Conservation (phyloP, 176 grass and related monocot species). For the Carex pumila region DNA sequence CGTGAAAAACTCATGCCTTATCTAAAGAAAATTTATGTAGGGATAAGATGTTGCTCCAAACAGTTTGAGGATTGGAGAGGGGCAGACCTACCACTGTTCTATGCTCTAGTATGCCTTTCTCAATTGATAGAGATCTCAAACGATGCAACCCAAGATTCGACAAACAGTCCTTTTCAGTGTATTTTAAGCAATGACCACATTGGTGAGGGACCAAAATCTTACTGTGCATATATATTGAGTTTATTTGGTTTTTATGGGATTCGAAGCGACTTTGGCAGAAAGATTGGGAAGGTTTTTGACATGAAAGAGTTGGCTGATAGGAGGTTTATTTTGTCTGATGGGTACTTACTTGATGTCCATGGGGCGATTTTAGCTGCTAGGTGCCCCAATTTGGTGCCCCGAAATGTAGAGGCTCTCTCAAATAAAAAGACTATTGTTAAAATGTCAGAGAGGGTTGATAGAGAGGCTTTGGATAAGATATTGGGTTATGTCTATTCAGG, state of each 20-base stretch:
- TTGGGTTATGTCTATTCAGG: constrained; percentile 76
- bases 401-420: constrained; percentile 29
- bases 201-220: constrained; percentile 42
- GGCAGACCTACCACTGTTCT: constrained; percentile 62
- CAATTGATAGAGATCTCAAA: constrained; percentile 43
- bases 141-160: constrained; percentile 26
- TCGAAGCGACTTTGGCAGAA: constrained; percentile 53
- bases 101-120: constrained; percentile 50
- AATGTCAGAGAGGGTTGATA: constrained; percentile 74
- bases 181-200: constrained; percentile 38
- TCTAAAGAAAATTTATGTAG: constrained; percentile 55
- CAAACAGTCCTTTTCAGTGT: constrained; percentile 39
- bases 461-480: constrained; percentile 47
- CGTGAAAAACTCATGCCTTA: constrained; percentile 49
- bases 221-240: constrained; percentile 63
- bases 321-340: constrained; percentile 40
- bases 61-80: constrained; percentile 47
- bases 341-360: constrained; percentile 50
- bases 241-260: constrained; percentile 71
- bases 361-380: constrained; percentile 51
- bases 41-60: constrained; percentile 50
- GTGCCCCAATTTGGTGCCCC: constrained; percentile 64
- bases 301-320: constrained; percentile 57
- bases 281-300: constrained; percentile 38
- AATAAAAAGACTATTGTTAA: constrained; percentile 31